A percentile compares a stretch with the other conserved stretches of the same genome.
These are phyloP conservation scores for Anthoceros angustus DNA, from an alignment of 225 moss, liverwort and hornwort species.

Conservation along the genomic window DNA sequence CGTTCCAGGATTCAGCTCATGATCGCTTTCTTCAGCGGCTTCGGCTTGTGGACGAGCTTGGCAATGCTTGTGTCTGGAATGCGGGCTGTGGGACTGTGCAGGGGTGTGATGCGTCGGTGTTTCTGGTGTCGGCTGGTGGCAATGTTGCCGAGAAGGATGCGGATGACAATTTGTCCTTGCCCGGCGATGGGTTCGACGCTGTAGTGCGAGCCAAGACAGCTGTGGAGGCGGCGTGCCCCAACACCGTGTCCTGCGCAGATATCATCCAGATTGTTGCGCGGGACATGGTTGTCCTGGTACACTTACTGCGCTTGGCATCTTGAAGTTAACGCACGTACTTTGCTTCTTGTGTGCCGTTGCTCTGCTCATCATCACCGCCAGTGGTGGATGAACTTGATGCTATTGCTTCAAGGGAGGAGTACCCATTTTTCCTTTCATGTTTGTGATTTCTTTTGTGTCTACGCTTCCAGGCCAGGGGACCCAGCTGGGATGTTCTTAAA, in stretches of 20 bases:
- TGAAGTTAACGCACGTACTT: background rate
- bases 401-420: background rate
- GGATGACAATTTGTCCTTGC: constrained; percentile 8
- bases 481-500: constrained; percentile 12
- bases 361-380: too few relatives aligned
- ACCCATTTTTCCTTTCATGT: background rate
- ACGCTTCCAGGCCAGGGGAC: constrained; percentile 17
- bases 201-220: constrained; percentile 15
- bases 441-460: background rate
- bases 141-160: constrained; percentile 22
- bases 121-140: constrained; percentile 16
- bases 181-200: constrained; percentile 18
- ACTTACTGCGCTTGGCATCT: background rate
- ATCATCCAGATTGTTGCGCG: constrained; percentile 23
- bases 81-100: constrained; percentile 6
- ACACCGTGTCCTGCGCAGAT: constrained; percentile 27
- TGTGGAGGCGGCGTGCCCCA: constrained; percentile 17
- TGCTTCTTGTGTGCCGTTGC: background rate
- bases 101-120: constrained; percentile 28
- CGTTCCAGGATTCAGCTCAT: background rate
- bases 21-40: background rate
- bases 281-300: constrained; percentile 21
- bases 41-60: background rate
- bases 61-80: background rate
- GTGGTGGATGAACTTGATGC: too few relatives aligned